A percentile compares a stretch with the other conserved stretches of the same genome.
phyloP scores from a whole-genome alignment of 1,284 basidiomycete genomes.

The Ceratobasidium sp. region DNA sequence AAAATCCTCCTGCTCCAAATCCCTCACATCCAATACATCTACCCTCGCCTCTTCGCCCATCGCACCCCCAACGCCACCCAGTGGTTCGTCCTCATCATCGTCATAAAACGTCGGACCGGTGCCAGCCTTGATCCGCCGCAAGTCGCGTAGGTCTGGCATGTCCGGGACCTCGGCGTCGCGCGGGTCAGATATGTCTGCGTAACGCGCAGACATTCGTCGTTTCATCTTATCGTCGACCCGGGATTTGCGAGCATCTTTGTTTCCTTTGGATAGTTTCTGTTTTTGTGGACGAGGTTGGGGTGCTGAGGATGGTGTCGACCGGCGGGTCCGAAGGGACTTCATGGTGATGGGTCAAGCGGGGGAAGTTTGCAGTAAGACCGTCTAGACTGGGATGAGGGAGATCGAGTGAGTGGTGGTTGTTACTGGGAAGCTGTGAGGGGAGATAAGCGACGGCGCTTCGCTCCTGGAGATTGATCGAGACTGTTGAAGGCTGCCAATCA shows the following conservation, averaged over 20 bases:
- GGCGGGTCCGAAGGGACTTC: conserved; percentile 42
- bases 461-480: neutral
- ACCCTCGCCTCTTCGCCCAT: conserved; percentile 60
- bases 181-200: conserved; percentile 82
- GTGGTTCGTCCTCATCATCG: conserved; percentile 29
- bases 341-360: neutral
- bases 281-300: conserved; percentile 24
- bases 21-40: conserved; percentile 66
- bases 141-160: conserved; percentile 62
- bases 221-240: conserved; percentile 93
- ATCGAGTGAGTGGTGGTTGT: neutral
- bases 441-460: neutral
- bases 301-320: conserved; percentile 10
- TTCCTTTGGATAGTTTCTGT: conserved; percentile 28
- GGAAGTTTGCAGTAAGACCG: neutral
- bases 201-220: conserved; percentile 92
- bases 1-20: conserved; percentile 81
- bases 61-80: conserved; percentile 49
- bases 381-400: neutral
- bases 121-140: conserved; percentile 52
- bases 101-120: conserved; percentile 21
- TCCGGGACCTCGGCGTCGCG: conserved; percentile 70
- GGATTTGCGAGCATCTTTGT: conserved; percentile 66
- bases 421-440: neutral
- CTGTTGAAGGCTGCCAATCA: neutral